Evolutionary conservation across 345 rosid genomes (phyloP).

Genomic region (Isatis tinctoria): DNA sequence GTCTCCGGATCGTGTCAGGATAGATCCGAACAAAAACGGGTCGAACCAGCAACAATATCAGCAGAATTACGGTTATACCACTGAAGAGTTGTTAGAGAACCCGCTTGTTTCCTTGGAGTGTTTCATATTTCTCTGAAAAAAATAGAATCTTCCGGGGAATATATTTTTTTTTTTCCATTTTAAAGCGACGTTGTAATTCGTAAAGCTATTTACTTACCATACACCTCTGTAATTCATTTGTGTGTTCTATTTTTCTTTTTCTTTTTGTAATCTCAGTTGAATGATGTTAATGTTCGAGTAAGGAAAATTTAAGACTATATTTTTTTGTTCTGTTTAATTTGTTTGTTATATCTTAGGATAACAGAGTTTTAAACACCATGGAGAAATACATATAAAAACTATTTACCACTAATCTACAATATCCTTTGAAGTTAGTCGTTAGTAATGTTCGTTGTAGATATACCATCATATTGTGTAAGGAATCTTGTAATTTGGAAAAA

Average conservation of each 20-base stretch:
- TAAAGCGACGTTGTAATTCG: background rate
- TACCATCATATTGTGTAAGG: no score
- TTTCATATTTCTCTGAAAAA: slow-evolving; percentile 66
- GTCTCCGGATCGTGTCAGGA: slow-evolving; percentile 61
- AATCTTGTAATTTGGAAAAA: no score
- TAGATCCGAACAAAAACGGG: slow-evolving; percentile 30
- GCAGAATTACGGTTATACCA: slow-evolving; percentile 3
- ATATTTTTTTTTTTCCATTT: background rate
- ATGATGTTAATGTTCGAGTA: background rate
- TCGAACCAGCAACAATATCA: slow-evolving; percentile 10
- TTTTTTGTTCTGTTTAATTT: background rate
- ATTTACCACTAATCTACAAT: no score
- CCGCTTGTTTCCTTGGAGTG: slow-evolving; percentile 88
- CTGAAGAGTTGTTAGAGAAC: slow-evolving; percentile 64
- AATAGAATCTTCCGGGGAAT: background rate
- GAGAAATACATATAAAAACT: no score
- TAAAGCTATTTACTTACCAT: background rate
- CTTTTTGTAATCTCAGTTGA: background rate
- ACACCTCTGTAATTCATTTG: slow-evolving; percentile 15
- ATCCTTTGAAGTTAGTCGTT: no score
- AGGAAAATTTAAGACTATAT: background rate
- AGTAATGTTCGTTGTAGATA: no score
- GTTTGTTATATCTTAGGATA: background rate
- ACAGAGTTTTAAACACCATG: no score
- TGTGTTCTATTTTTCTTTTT: background rate